Conservation (phyloP, 306 rosid species). For the Nissolia schottii region DNA sequence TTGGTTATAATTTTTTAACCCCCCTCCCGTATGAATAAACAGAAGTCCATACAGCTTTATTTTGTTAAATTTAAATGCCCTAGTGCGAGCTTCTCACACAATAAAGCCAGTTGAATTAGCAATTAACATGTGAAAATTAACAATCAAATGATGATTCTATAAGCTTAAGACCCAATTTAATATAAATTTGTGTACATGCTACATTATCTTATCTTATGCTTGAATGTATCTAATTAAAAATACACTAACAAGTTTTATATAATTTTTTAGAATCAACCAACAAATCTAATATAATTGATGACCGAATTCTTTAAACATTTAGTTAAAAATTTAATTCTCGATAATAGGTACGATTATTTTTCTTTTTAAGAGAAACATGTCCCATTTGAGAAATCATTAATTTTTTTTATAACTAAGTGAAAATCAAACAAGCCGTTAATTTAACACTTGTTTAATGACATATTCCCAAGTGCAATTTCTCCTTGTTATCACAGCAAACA, state of each 20-base stretch:
- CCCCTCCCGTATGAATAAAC: neutral
- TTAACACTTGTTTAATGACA: too few relatives aligned
- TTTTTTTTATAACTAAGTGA: too few relatives aligned
- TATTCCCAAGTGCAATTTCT: neutral
- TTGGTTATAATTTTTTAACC: neutral
- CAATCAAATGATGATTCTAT: neutral
- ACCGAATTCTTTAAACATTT: too few relatives aligned
- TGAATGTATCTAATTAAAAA: neutral
- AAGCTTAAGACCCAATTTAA: neutral
- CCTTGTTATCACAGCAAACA: neutral
- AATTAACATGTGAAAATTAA: neutral
- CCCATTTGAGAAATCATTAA: too few relatives aligned
- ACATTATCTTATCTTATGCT: neutral
- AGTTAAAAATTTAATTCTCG: too few relatives aligned
- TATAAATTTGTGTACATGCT: neutral
- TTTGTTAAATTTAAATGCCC: neutral
- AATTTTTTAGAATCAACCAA: too few relatives aligned
- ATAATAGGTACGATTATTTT: too few relatives aligned
- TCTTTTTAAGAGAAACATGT: too few relatives aligned
- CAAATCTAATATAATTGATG: too few relatives aligned
- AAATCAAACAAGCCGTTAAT: too few relatives aligned
- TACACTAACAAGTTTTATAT: too few relatives aligned
- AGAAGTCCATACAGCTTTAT: neutral
- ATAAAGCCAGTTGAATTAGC: neutral
- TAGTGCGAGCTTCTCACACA: neutral